Base-by-base conservation (phyloP, 176 grass and related monocot genomes). In the Aegilops sharonensis region DNA sequence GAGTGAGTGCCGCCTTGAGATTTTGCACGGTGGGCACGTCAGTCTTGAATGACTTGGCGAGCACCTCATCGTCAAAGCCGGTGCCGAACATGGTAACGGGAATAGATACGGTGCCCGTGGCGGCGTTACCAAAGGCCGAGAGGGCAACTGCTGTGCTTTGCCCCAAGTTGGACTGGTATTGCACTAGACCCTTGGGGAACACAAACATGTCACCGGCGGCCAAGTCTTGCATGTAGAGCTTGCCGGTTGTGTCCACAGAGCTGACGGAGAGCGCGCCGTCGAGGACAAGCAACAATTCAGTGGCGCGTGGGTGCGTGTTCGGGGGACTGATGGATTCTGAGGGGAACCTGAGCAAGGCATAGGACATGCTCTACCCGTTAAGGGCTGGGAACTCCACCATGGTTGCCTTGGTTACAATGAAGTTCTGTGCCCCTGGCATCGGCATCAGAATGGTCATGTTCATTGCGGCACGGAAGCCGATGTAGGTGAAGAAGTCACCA, bases 281-380 rank as follows among this genome's bases (percentile, higher is more conserved):
- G 40, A 92, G 0, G 27, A 94, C 29, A 39, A 86, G 78, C 11
- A 86, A 78, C 30, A 94, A 57, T 82, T 94, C 81, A 3, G 90
- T 62, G 9, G 87, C 23, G 34, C 82, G 90, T 2, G 78, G 90
- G 85, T 94, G 93, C 3, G 78, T 90, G 88, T 94, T 88, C 10
- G 83, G 64, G 0, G 90, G 78, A 73, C 86, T 83, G 3, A 90
- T n/a, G 75, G 90, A 43, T 23, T 32, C 75, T 11, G 73, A 50
- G 24, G 82, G 85, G 88, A 57, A 90, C 25, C 31, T 76, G 36
- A 92, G 50, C 45, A 39, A 9, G 2, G 85, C 87, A 15, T 83
- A 78, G 1, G 92, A 82, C 11, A 92, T 56, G 77, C 89, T 86
- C 63, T 92, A 78, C 4, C 84, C 88, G 65, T 88, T 92, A 8